Evolutionary conservation across 768 basidiomycete genomes (phyloP).

Genomic region (Lentinula raphanica): DNA sequence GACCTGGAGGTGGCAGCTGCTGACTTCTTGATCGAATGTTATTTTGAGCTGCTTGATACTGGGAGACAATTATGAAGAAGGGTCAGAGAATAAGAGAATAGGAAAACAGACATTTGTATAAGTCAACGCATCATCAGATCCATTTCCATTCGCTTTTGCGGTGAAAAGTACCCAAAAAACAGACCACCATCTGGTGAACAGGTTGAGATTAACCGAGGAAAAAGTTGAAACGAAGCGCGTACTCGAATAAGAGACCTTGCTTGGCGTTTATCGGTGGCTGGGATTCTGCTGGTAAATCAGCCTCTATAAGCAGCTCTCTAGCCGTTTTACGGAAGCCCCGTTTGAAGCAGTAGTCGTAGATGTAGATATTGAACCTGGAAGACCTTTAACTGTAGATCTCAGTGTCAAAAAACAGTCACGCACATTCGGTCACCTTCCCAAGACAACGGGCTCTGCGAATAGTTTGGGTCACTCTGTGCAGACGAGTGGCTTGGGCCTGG

Average conservation of each 20-base stretch:
- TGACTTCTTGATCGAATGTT: slow-evolving; percentile 10
- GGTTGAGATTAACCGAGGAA: slow-evolving; percentile 4
- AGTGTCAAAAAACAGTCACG: slow-evolving; percentile 5
- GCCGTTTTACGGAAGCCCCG: slow-evolving; percentile 75
- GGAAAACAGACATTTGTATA: slow-evolving; percentile 60
- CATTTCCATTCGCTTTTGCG: slow-evolving; percentile 65
- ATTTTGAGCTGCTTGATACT: slow-evolving; percentile 32
- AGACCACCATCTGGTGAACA: slow-evolving; percentile 69
- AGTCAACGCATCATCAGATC: slow-evolving; percentile 65
- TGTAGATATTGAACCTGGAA: slow-evolving; percentile 83
- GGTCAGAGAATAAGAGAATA: slow-evolving; percentile 12
- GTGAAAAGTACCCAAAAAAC: slow-evolving; percentile 86
- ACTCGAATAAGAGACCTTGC: slow-evolving; percentile 84
- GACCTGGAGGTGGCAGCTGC: slow-evolving; percentile 18
- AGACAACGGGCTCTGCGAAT: slow-evolving; percentile 32
- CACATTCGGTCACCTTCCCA: slow-evolving; percentile 89
- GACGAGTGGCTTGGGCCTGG: slow-evolving; percentile 15
- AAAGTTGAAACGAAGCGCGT: slow-evolving; percentile 24
- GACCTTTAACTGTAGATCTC: slow-evolving; percentile 9
- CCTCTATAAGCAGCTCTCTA: slow-evolving; percentile 58
- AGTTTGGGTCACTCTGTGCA: slow-evolving; percentile 15
- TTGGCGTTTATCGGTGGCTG: slow-evolving; percentile 77
- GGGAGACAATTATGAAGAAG: slow-evolving; percentile 9
- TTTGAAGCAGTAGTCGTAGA: slow-evolving; percentile 80
- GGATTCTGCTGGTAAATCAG: slow-evolving; percentile 57